Conservation (phyloP, 257 asterid species). For the Thymus mandschuricus region DNA sequence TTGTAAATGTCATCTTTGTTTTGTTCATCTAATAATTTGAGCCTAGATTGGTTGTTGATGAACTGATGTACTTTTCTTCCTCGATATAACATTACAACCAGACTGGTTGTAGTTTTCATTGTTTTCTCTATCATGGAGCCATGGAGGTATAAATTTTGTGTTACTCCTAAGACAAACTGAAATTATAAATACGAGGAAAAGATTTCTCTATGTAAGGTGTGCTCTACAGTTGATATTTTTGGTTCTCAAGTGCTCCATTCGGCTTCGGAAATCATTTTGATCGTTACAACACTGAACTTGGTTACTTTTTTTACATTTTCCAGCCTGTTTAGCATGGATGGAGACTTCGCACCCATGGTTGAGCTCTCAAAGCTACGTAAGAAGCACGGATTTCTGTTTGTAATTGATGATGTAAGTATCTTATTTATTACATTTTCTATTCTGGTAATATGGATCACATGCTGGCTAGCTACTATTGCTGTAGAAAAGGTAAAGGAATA, state of each 20-base stretch:
- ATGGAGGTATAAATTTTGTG: constrained; percentile 2
- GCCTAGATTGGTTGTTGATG: constrained; percentile 17
- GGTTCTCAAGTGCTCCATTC: neutral
- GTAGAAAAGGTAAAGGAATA: neutral
- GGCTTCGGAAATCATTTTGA: neutral
- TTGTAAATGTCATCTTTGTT: neutral
- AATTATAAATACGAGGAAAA: neutral
- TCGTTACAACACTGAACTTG: constrained; percentile 21
- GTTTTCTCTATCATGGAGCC: neutral
- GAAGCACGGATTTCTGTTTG: constrained; percentile 91
- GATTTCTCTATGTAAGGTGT: constrained; percentile 1
- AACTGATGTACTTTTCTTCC: constrained; percentile 5
- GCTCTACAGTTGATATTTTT: constrained; percentile 17
- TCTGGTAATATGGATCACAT: neutral
- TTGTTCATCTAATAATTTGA: neutral
- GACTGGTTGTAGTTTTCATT: neutral
- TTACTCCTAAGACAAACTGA: neutral
- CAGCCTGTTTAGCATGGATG: constrained; percentile 99
- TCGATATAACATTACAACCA: neutral
- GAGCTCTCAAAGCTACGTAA: constrained; percentile 86
- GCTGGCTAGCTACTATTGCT: constrained; percentile 10
- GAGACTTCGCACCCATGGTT: constrained; percentile 90
- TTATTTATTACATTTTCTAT: constrained; percentile 7
- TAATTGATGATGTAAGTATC: constrained; percentile 90
- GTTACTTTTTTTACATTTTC: constrained; percentile 31